Evolutionary conservation across 805 yeast species (phyloP), one percentile per base, ranked within the genome.

Genomic region (Pichia gijzeniarum): DNA sequence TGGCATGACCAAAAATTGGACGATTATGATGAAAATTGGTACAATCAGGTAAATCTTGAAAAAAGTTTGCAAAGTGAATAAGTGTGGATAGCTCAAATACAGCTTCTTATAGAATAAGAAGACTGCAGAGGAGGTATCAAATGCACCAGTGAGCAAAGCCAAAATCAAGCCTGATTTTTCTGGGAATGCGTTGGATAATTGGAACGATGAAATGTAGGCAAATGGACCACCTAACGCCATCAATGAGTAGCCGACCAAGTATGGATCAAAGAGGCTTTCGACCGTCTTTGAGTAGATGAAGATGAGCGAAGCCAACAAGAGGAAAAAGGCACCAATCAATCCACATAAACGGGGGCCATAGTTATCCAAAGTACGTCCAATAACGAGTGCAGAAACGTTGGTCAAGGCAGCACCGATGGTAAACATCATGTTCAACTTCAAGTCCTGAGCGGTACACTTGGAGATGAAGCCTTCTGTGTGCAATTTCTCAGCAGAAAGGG

Each of bases 191-290:
- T 76, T 76, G 20, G 80, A 74, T 47, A 76, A 66, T 58, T 76
- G 81, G 62, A 76, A 76, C 6, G 76, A 70, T 8, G 80, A 74
- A 51, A 76, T 76, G 58, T 62, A 76, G 1, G 76, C 69, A 60
- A 76, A 76, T 16, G 81, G 80, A 4, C 82, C 81, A 30, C 80
- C 82, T 45, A 76, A 64, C 1, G 81, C 78, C 75, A 76, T 66
- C 7, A 64, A 62, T 1, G 73, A 69, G 53, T 74, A 76, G 8
- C 80, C 82, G 38, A 71, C 44, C 36, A 76, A 52, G 57, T 74
- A 76, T 2, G 81, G 80, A 54, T 76, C 82, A 38, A 75, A 61
- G 12, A 48, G 42, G 5, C 14, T 14, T 5, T 31, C 13, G 7
- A 53, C 38, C 12, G 48, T 31, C 4, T 49, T 47, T 22, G 77